Conservation (phyloP, 2,329 filamentous ascomycete genomes). For the Ophiostoma tasmaniense region DNA sequence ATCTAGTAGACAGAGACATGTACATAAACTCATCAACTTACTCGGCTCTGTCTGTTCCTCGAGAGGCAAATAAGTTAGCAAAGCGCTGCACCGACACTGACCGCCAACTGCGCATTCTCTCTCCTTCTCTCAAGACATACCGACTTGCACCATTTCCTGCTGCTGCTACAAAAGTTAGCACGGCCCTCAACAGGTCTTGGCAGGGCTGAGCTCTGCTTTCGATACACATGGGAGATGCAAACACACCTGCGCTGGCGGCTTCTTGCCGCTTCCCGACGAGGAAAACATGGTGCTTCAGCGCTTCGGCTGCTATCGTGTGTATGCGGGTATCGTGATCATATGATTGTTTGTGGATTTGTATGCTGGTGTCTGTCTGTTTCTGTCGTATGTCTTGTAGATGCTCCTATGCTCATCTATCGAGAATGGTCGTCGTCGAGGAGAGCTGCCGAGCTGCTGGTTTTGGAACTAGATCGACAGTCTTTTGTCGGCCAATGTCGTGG, state of each 20-base stretch:
- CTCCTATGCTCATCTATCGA: no score
- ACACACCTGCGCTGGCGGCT: slow-evolving; percentile 59
- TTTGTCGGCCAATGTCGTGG: background rate
- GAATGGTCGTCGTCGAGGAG: background rate
- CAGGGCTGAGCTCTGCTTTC: slow-evolving; percentile 13
- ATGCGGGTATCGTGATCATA: slow-evolving; percentile 5
- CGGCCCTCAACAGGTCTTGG: slow-evolving; percentile 21
- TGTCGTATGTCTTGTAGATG: background rate
- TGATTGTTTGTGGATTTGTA: background rate
- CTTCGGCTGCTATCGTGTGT: background rate
- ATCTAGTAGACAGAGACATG: no score
- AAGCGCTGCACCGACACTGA: background rate
- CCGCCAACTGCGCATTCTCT: background rate
- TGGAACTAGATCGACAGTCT: background rate
- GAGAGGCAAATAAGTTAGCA: slow-evolving; percentile 20
- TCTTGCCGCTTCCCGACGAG: slow-evolving; percentile 58
- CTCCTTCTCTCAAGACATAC: slow-evolving; percentile 47
- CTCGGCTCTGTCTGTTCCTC: slow-evolving; percentile 51
- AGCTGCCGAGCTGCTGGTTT: background rate
- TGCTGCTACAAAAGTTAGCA: slow-evolving; percentile 28
- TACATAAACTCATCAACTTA: slow-evolving; percentile 33
- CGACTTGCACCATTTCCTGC: slow-evolving; percentile 99
- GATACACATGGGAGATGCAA: background rate
- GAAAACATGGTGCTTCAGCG: slow-evolving; percentile 45
- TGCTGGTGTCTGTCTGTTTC: background rate